Conservation (phyloP, 305 asterid genomes). For the Solanum hybrid region DNA sequence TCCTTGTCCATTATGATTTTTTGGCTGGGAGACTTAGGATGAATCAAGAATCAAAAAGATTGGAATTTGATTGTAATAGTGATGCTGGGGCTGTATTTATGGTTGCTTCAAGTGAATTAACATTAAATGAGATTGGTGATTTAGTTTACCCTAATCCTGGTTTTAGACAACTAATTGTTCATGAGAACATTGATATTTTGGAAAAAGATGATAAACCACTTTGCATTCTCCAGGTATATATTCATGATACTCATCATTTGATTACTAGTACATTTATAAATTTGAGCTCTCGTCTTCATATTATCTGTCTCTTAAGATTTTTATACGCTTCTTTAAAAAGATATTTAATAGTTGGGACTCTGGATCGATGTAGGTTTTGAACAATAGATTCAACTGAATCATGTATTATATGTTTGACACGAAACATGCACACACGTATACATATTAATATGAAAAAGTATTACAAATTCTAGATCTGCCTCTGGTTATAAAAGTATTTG, state of each 20-base stretch:
- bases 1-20: slow-evolving; percentile 46
- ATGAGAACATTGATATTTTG: slow-evolving; percentile 27
- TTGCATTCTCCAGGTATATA: slow-evolving; percentile 58
- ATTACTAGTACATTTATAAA: not conserved
- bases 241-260: not conserved
- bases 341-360: not conserved
- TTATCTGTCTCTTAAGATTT: not conserved
- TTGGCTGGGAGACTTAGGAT: slow-evolving; percentile 52
- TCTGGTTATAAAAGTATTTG: not conserved
- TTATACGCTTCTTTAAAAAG: not conserved
- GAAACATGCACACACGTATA: not conserved
- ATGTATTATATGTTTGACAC: not conserved
- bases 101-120: slow-evolving; percentile 46
- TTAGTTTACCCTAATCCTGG: slow-evolving; percentile 72
- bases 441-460: not conserved
- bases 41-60: slow-evolving; percentile 37
- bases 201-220: slow-evolving; percentile 51
- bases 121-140: slow-evolving; percentile 55
- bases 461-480: not conserved
- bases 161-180: slow-evolving; percentile 50
- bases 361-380: not conserved
- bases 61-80: slow-evolving; percentile 46
- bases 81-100: slow-evolving; percentile 45
- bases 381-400: not conserved
- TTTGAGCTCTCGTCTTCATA: not conserved